Conservation (phyloP, 2,329 filamentous ascomycete genomes). For the Ceratocystis lukuohia region DNA sequence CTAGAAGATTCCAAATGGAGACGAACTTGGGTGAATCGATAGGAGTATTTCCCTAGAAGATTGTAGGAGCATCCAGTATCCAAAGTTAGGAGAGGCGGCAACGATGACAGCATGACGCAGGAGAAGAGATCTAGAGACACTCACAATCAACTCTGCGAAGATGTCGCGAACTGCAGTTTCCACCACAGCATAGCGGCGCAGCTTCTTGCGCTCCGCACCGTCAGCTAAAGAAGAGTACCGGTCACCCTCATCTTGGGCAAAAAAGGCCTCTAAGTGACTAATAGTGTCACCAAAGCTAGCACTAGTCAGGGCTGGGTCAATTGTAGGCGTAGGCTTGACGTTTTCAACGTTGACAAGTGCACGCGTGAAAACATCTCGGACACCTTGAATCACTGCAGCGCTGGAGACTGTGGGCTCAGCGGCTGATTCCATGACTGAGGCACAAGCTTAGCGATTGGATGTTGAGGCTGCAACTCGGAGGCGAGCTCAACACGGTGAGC, state of each 20-base stretch:
- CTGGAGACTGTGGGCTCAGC: slow-evolving; percentile 29
- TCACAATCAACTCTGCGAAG: slow-evolving; percentile 67
- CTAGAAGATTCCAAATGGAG: slow-evolving; percentile 82
- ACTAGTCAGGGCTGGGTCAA: slow-evolving; percentile 65
- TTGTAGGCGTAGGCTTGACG: slow-evolving; percentile 44
- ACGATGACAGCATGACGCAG: too few species aligned
- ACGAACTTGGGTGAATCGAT: slow-evolving; percentile 71
- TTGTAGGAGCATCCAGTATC: too few species aligned
- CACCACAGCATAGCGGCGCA: slow-evolving; percentile 53
- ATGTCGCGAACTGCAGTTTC: slow-evolving; percentile 72
- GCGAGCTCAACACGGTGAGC: background rate
- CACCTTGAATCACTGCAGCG: slow-evolving; percentile 40
- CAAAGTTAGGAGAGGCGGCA: too few species aligned
- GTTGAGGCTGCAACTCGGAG: background rate
- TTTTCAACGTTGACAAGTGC: slow-evolving; percentile 46
- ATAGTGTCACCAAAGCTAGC: slow-evolving; percentile 45
- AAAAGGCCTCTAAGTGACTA: slow-evolving; percentile 31
- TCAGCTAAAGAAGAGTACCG: slow-evolving; percentile 25
- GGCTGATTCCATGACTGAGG: background rate
- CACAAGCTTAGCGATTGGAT: background rate
- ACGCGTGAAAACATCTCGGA: slow-evolving; percentile 40
- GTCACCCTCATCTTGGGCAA: slow-evolving; percentile 25
- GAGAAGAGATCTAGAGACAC: slow-evolving; percentile 24
- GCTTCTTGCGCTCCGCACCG: slow-evolving; percentile 26
- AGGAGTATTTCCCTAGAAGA: slow-evolving; percentile 45